These are phyloP conservation scores for Cladophialophora yegresii DNA, from an alignment of 2,329 filamentous ascomycete genomes.

Conservation along the genomic window DNA sequence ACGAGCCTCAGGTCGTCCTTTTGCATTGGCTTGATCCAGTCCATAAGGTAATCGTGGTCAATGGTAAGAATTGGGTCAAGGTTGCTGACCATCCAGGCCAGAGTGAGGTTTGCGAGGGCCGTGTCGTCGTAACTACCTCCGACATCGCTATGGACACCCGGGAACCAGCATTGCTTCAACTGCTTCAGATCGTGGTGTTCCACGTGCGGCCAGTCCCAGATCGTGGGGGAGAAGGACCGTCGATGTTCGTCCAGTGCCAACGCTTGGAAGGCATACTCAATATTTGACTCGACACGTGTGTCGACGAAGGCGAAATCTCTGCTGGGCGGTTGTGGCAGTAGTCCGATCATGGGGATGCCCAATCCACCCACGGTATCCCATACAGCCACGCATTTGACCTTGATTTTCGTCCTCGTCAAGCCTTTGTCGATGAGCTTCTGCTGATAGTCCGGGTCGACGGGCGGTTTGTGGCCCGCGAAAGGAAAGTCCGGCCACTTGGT, in stretches of 20 bases:
- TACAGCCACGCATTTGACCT: slow-evolving; percentile 41
- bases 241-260: slow-evolving; percentile 41
- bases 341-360: slow-evolving; percentile 39
- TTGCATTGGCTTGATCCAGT: slow-evolving; percentile 24
- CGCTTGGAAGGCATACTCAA: slow-evolving; percentile 42
- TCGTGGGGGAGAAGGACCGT: slow-evolving; percentile 39
- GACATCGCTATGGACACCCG: slow-evolving; percentile 52
- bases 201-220: slow-evolving; percentile 41
- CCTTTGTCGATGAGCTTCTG: slow-evolving; percentile 30
- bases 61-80: slow-evolving; percentile 38
- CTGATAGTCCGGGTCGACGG: slow-evolving; percentile 32
- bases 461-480: slow-evolving; percentile 32
- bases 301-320: slow-evolving; percentile 41
- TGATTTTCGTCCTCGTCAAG: slow-evolving; percentile 32
- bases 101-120: slow-evolving; percentile 51
- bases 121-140: slow-evolving; percentile 53
- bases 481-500: slow-evolving; percentile 35
- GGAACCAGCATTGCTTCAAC: slow-evolving; percentile 53
- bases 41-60: slow-evolving; percentile 34
- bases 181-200: slow-evolving; percentile 37
- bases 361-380: slow-evolving; percentile 43
- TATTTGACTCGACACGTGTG: slow-evolving; percentile 39
- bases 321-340: slow-evolving; percentile 34
- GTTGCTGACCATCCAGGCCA: slow-evolving; percentile 56
- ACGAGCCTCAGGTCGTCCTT: slow-evolving; percentile 9